phyloP scores from a whole-genome alignment of 305 asterid species.

The Solanum hybrid region DNA sequence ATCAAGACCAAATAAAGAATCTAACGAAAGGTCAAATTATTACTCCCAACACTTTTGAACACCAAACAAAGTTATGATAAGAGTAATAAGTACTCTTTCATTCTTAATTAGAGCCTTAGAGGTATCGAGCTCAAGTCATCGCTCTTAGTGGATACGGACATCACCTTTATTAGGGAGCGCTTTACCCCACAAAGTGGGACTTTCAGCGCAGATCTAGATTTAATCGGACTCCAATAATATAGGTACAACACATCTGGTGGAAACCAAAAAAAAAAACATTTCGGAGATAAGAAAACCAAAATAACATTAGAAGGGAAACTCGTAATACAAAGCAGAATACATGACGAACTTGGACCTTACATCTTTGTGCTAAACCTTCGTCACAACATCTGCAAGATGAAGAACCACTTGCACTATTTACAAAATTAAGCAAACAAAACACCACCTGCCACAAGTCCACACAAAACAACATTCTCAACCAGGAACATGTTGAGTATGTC shows the following conservation, averaged over 20 bases:
- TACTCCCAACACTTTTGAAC: not conserved
- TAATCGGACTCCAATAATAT: too few species aligned
- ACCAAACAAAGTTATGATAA: too few species aligned
- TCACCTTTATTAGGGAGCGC: too few species aligned
- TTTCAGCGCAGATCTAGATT: rapidly evolving
- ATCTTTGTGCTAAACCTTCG: not conserved
- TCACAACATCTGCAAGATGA: not conserved
- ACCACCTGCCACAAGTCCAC: not conserved
- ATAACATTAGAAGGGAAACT: not conserved
- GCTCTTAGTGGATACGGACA: too few species aligned
- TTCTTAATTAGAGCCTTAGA: too few species aligned
- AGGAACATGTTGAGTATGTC: not conserved
- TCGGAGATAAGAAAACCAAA: not conserved
- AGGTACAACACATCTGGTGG: too few species aligned
- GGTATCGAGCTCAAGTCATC: too few species aligned
- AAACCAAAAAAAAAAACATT: not conserved
- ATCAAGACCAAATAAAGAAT: too few species aligned
- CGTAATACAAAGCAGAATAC: not conserved
- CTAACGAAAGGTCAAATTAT: not conserved
- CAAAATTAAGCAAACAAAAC: not conserved
- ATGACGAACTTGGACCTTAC: not conserved
- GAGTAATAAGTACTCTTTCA: too few species aligned
- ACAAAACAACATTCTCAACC: constrained; percentile 5
- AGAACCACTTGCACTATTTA: not conserved
- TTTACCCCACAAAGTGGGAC: too few species aligned